Evolutionary conservation across 805 yeast species (phyloP).

Genomic region (Huiozyma sinensis): DNA sequence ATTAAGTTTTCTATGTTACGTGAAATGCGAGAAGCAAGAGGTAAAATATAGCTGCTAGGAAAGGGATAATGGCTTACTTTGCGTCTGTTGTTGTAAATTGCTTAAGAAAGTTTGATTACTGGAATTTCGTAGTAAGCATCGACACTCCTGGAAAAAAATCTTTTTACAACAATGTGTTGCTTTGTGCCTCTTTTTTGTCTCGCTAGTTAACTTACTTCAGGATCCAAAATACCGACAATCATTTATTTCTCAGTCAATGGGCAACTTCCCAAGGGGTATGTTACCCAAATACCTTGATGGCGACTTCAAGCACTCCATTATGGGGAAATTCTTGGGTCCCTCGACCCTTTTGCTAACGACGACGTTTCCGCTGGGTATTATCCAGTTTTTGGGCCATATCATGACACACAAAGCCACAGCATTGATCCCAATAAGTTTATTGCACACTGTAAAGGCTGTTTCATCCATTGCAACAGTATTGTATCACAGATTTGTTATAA

Average conservation of each 20-base stretch:
- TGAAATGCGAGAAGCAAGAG: too few relatives aligned
- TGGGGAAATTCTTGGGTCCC: constrained; percentile 43
- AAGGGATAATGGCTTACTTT: too few relatives aligned
- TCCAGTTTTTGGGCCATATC: constrained; percentile 87
- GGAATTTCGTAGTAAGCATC: too few relatives aligned
- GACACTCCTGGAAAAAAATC: too few relatives aligned
- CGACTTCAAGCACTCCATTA: constrained; percentile 19
- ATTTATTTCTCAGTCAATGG: constrained; percentile 8
- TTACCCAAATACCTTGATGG: constrained; percentile 26
- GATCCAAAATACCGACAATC: constrained; percentile 29
- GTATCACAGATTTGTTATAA: constrained; percentile 56
- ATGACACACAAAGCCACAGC: constrained; percentile 89
- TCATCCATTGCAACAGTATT: constrained; percentile 83
- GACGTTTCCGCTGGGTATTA: constrained; percentile 88
- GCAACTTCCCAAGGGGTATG: constrained; percentile 27
- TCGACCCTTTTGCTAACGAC: constrained; percentile 41
- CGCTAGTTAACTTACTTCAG: constrained; percentile 32
- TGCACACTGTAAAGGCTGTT: constrained; percentile 86
- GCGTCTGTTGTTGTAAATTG: too few relatives aligned
- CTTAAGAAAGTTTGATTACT: too few relatives aligned
- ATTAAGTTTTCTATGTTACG: too few relatives aligned
- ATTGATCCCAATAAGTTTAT: constrained; percentile 81
- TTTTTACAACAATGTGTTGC: too few relatives aligned
- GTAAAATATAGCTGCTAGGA: too few relatives aligned
- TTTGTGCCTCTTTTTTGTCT: constrained; percentile 41